Evolutionary conservation across 208 protist species (phyloP), one percentile per base, ranked within the genome.

Genomic region (Trypanosoma conorhini): DNA sequence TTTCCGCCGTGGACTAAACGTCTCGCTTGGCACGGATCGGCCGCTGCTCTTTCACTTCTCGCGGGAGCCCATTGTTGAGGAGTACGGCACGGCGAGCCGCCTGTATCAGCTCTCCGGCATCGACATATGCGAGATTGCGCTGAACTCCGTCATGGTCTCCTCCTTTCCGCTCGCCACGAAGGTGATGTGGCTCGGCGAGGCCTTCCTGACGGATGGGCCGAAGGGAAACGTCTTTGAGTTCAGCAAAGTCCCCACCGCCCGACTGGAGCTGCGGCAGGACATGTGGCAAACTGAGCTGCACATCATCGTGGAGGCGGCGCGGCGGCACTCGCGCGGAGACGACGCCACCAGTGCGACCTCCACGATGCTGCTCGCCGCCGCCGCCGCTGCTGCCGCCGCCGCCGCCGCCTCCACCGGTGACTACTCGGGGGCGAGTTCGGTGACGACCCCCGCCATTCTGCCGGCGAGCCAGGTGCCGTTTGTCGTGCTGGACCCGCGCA

Each of bases 11-110:
- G 98, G 98, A 26, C 78, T 99, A 35, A 99, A 99, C 79, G 98
- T 99, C 15, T 98, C 96, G 26, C 89, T 99, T 17, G 99, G 97
- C 42, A 99, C 98, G 0, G 92, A 98, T 80, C 89, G 97, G 72
- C 95, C 95, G n/a, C 87, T 98, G 79, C 91, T 96, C 91, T 99
- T 99, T 82, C 99, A 99, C 82, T 92, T 98, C 58, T 99, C 98
- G 8, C 91, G 92, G 72, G 89, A 97, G 79, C 94, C 94, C 26
- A 78, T 98, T 40, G 91, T 98, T 76, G 94, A 98, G 70, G 94
- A 98, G 85, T 98, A 98, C 79, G 92, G 87, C 79, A 97, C 97
- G 48, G 94, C 94, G 22, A 87, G 89, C 7, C 89, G 93, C 19
- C 86, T 97, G 73, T 98, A 91, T 88, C 87, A 88, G 0, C 79